Conservation (phyloP, 164 flowering plant species). For the Malania oleifera region DNA sequence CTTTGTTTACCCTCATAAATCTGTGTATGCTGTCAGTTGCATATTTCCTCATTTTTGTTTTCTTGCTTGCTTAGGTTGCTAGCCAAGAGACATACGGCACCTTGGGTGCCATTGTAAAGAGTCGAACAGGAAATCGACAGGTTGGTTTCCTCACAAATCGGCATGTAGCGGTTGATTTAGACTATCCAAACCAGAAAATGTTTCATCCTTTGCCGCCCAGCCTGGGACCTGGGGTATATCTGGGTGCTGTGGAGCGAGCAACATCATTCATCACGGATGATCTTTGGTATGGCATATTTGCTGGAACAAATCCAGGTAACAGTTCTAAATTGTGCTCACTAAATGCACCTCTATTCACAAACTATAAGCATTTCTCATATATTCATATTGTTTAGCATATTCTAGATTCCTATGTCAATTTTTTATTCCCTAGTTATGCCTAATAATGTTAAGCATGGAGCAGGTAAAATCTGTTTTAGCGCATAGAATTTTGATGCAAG, state of each 20-base stretch:
- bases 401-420: not conserved
- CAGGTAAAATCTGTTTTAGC: too few species aligned
- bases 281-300: constrained; percentile 96
- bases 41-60: constrained; percentile 2
- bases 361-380: too few species aligned
- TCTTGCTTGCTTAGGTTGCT: constrained; percentile 58
- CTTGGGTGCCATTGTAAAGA: constrained; percentile 93
- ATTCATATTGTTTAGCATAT: not conserved
- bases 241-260: constrained; percentile 98
- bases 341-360: too few species aligned
- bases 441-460: too few species aligned
- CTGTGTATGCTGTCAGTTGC: not conserved
- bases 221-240: constrained; percentile 96
- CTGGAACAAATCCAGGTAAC: constrained; percentile 97
- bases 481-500: too few species aligned
- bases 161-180: constrained; percentile 95
- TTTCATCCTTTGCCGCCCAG: constrained; percentile 98
- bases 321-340: too few species aligned
- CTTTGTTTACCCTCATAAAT: not conserved
- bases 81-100: constrained; percentile 98
- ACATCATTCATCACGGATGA: constrained; percentile 98
- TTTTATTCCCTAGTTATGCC: too few species aligned
- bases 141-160: constrained; percentile 97
- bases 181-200: constrained; percentile 98
- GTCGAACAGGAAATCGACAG: constrained; percentile 86